A percentile compares a stretch with the other conserved stretches of the same genome.
These are phyloP conservation scores for Prosopis cineraria DNA, from an alignment of 306 rosid genomes.

Conservation along the genomic window DNA sequence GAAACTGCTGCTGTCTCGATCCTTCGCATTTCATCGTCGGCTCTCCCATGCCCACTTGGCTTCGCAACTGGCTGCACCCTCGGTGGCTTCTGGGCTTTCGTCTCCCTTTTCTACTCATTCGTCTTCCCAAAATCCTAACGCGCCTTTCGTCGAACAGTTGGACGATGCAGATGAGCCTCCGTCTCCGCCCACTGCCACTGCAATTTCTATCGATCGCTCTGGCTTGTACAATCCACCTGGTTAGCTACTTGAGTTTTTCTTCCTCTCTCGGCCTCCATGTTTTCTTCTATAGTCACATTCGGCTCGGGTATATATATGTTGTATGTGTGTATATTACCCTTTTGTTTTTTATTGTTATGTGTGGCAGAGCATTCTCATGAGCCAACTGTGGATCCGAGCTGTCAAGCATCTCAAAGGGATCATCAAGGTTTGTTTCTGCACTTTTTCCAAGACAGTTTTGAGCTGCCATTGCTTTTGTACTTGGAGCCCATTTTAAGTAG, in stretches of 20 bases:
- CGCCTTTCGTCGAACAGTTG: slow-evolving; percentile 21
- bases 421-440: slow-evolving; percentile 44
- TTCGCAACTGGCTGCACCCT: neutral
- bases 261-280: neutral
- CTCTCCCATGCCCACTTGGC: slow-evolving; percentile 26
- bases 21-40: slow-evolving; percentile 33
- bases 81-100: neutral
- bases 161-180: slow-evolving; percentile 2
- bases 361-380: slow-evolving; percentile 44
- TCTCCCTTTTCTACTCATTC: slow-evolving; percentile 18
- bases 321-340: too few species aligned
- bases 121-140: slow-evolving; percentile 16
- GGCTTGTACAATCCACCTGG: slow-evolving; percentile 49
- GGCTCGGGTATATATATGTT: too few species aligned
- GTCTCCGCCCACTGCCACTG: neutral
- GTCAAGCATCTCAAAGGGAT: slow-evolving; percentile 56
- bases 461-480: neutral
- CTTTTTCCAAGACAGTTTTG: neutral
- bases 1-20: slow-evolving; percentile 30
- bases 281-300: neutral
- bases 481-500: neutral
- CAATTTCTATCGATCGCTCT: slow-evolving; percentile 57
- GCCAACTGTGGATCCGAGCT: slow-evolving; percentile 49
- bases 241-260: slow-evolving; percentile 8
- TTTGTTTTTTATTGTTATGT: neutral